Conservation (phyloP, 768 basidiomycete species). For the Auricularia auricula-judae region DNA sequence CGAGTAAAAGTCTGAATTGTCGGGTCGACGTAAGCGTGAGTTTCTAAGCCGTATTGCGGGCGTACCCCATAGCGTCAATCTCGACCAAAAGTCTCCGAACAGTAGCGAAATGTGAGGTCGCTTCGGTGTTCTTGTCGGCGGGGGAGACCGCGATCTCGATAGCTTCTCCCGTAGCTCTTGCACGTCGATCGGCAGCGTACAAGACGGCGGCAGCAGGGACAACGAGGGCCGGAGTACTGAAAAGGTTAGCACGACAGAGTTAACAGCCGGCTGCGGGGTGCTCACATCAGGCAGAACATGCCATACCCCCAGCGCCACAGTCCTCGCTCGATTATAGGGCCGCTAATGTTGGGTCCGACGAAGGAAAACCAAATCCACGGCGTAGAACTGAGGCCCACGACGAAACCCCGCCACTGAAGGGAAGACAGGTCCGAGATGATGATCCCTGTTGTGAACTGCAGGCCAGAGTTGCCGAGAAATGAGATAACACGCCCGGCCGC, state of each 20-base stretch:
- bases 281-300: neutral
- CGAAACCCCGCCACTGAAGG: slow-evolving; percentile 18
- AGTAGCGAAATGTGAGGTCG: neutral
- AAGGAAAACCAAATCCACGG: neutral
- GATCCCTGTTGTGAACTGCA: slow-evolving; percentile 7
- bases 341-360: neutral
- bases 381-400: neutral
- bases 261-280: too few species aligned
- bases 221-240: slow-evolving; percentile 13
- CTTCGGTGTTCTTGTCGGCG: neutral
- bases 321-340: neutral
- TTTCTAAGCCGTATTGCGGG: neutral
- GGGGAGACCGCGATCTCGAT: too few species aligned
- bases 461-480: slow-evolving; percentile 3
- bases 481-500: slow-evolving; percentile 16
- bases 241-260: neutral
- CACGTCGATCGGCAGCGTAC: neutral
- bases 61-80: slow-evolving; percentile 16
- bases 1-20: slow-evolving; percentile 12
- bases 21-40: neutral
- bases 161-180: neutral
- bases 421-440: slow-evolving; percentile 20
- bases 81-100: slow-evolving; percentile 12
- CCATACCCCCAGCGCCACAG: neutral
- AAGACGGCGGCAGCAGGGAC: slow-evolving; percentile 13